Base-by-base conservation (phyloP, 345 rosid species). In the Euphorbia peplus region DNA sequence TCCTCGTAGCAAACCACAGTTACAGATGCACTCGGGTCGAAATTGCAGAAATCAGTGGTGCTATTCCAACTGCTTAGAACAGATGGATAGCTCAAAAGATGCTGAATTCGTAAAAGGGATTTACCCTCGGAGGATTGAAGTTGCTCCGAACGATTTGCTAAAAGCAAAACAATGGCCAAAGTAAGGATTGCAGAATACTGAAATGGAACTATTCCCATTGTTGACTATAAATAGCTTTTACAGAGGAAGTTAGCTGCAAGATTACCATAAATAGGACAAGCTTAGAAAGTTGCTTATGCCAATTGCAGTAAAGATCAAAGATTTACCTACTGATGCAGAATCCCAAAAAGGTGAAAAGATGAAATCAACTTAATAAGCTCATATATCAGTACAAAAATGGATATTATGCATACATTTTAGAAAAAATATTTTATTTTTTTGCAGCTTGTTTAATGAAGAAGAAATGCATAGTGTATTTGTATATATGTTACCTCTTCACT, bases 1-100 rank as follows among this genome's bases (percentile, higher is more conserved):
- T 83, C 83, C 76, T 86, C 92, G 57, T 95, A 95, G 84, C 99
- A 95, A 19, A 82, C 88, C 48, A 95, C 84, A n/a, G 95, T 90
- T 44, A 87, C 69, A 21, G 81, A 86, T 35, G 87, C 68, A 58
- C 62, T 81, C 5, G 99, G 87, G 59, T 91, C 90, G 0, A 76
- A 75, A 19, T 86, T 88, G 87, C 99, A 95, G 89, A 91, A 95
- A 65, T 91, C 89, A 0, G 85, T 90, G 47, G 74, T 61, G 73
- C 79, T 80, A 77, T 83, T 91, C 98, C 98, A 93, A 78, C 82
- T 68, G 56, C 69, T 83, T 47, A 90, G 78, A 67, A 85, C 83
- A 56, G 74, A 72, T 14, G 97, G 95, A 75, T 80, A 68, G 80
- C 85, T 76, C 60, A 95, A 78, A 75, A 95, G 89, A 58, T 73